Base-by-base conservation (phyloP, 345 rosid species). In the Lenwebbia sp. region DNA sequence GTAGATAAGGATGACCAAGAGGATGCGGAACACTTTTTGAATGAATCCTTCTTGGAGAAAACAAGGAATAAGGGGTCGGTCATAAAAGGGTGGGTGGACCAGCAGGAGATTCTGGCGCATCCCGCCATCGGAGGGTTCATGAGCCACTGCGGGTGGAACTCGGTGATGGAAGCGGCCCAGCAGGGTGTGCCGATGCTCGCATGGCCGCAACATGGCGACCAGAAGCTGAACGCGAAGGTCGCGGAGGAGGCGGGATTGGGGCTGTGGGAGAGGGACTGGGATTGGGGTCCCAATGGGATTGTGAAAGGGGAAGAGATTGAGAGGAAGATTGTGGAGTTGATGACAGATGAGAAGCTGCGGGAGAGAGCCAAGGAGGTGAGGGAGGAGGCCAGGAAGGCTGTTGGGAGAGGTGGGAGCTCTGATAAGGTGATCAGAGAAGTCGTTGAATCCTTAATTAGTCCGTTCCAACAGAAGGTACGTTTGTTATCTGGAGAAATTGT, bases 1-100 rank as follows among this genome's bases (percentile, higher is more conserved):
- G 86, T 90, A 6, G 93, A 92, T n/a, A 88, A 58, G 84, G 93
- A 91, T 28, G 94, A 93, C 10, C 90, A 88, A 5, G 92, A 90
- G 23, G 87, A 84, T 10, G 33, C 89, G 84, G 84, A 85, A 10
- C 85, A 82, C 25, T 30, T 91, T 15, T 56, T 93, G 4, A 93
- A 92, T 10, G 62, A 85, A 22, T 86, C 89, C 14, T 41, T 92
- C 3, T 54, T 86, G 83, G 82, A 84, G 47, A 86, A 53, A 83
- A 81, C 60, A 0, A 37, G 70, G 83, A 49, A 84, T 2, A 85
- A 83, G 83, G 94, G 94, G 2, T 54, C 87, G 50, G 86, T 92
- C 11, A 47, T 87, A 10, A 93, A 30, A 37, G 44, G 76, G 76
- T 65, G 76, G 76, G 25, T 65, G 49, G 85, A 90, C 57, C 93